Conservation (phyloP, 73 alveolate species). For the Durusdinium trenchii region DNA sequence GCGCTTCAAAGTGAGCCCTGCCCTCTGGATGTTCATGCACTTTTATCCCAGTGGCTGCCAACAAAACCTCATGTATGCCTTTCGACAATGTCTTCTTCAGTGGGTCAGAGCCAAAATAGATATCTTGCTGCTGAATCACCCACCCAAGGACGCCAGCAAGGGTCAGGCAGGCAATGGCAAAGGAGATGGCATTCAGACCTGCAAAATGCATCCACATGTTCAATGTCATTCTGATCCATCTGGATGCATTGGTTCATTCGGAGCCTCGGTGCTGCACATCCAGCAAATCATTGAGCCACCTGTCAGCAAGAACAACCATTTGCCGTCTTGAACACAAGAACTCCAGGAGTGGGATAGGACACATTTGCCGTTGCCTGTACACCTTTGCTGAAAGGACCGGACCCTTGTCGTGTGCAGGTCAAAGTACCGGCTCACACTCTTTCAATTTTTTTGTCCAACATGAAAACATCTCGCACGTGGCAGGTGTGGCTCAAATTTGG, state of each 20-base stretch:
- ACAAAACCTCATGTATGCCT: too few species aligned
- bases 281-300: conserved; percentile 86
- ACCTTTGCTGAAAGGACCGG: too few species aligned
- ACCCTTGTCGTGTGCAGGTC: too few species aligned
- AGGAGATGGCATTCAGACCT: conserved; percentile 83
- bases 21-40: too few species aligned
- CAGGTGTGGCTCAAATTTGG: background rate
- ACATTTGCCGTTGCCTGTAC: too few species aligned
- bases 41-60: too few species aligned
- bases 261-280: conserved; percentile 78
- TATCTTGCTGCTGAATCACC: conserved; percentile 4
- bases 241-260: background rate
- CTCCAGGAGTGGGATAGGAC: background rate
- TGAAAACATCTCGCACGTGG: too few species aligned
- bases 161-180: conserved; percentile 83
- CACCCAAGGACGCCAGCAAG: conserved; percentile 95
- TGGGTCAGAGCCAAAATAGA: background rate
- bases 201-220: background rate
- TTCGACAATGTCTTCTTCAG: too few species aligned
- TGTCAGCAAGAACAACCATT: background rate
- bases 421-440: too few species aligned
- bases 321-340: background rate
- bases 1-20: too few species aligned
- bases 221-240: background rate
- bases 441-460: background rate